Conservation (phyloP, 106 monocot genomes). For the Dioscorea zingiberensis region DNA sequence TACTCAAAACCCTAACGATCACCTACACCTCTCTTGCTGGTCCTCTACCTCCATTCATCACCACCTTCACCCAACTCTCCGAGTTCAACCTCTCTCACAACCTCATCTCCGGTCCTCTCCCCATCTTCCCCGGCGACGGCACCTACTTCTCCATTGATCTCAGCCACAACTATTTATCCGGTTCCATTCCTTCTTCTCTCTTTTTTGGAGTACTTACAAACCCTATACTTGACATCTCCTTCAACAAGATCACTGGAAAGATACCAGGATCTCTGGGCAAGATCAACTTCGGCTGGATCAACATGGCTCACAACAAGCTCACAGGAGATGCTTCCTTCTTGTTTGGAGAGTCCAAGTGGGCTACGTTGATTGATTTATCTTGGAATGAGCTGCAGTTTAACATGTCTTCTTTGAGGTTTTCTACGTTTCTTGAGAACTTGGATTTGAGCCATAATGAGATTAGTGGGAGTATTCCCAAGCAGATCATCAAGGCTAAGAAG, state of each 20-base stretch:
- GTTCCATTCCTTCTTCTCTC: conserved; percentile 10
- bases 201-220: neutral
- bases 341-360: conserved; percentile 14
- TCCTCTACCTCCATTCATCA: neutral
- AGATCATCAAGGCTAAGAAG: conserved; percentile 1
- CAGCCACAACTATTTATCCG: conserved; percentile 4
- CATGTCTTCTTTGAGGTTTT: conserved; percentile 8
- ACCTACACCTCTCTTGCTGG: neutral
- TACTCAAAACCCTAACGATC: neutral
- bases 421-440: neutral
- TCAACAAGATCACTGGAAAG: conserved; percentile 4
- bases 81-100: conserved; percentile 6
- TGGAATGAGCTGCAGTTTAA: conserved; percentile 26
- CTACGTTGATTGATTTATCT: conserved; percentile 12
- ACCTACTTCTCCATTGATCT: neutral
- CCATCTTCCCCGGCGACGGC: neutral
- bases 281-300: neutral
- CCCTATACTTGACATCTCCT: neutral
- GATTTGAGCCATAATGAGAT: conserved; percentile 20
- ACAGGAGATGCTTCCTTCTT: conserved; percentile 28
- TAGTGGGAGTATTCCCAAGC: conserved; percentile 12
- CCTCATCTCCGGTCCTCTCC: conserved; percentile 3
- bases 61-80: neutral
- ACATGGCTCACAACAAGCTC: conserved; percentile 33
- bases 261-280: neutral